Base-by-base conservation (phyloP, 2,329 filamentous ascomycete genomes). In the Chaetothyriales sp. region DNA sequence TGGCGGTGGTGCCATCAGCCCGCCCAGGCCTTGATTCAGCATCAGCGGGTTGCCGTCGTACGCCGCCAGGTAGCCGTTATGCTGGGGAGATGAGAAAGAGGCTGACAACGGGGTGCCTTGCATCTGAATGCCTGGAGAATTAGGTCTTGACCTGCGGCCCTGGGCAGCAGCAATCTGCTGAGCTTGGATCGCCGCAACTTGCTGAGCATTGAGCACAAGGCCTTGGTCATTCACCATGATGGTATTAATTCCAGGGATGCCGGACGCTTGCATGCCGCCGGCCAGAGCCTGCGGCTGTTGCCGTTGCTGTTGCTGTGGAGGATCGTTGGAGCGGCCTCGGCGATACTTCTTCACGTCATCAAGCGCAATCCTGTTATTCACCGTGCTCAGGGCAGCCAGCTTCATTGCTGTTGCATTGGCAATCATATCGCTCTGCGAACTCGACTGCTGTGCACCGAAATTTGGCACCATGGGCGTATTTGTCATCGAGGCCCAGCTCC, bases 361-460 rank as follows among this genome's bases (percentile, higher is more conserved):
- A 53, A 98, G 75, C 49, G 92, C 89, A 62, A 98, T 95, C 43
- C 92, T 85, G 67, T 96, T 98, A 73, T 96, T 98, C 47, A 98
- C 92, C 2, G 92, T 98, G 4, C 90, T 96, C 45, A 98, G 74
- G 18, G 92, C 92, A 45, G 92, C 92, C 48, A 98, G 78, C 68
- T 98, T 98, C 92, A 98, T 98, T 19, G 92, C 92, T 15, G 92
- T 96, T 22, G 92, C 92, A 64, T 96, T 98, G 53, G 92, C 92
- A 52, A 98, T 84, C 90, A 96, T 96, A 63, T 98, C 92, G 15
- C 88, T 89, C 66, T 95, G 89, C 51, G 77, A 81, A 55, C 73
- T 73, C 15, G 74, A 63, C 59, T 73, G 74, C 54, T 75, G 69
- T 4, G 32, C 15, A 56, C 77, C 83, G 67, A 96, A 98, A 58